Base-by-base conservation (phyloP, 2,329 filamentous ascomycete genomes). In the Pseudocercospora ulei region DNA sequence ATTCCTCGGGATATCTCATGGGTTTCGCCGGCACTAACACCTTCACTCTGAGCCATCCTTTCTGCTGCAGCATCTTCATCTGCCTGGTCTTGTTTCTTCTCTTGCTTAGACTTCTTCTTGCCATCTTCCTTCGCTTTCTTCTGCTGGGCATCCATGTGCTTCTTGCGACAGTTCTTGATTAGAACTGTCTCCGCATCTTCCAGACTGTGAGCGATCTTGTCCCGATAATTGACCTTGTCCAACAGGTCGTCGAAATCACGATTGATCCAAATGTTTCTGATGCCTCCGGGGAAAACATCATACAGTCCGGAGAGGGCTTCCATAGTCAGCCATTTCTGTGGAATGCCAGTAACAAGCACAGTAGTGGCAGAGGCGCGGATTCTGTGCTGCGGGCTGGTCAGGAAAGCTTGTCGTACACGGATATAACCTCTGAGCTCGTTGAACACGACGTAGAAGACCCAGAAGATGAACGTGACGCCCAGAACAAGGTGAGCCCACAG, bases 261-360 rank as follows among this genome's bases (percentile, higher is more conserved):
- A 43, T 95, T 98, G 53, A 98, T 78, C 87, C 88, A 98, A 30
- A 98, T 82, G 51, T 96, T 96, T 43, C 84, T 76, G 56, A 98
- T 80, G 18, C 90, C 90, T 12, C 90, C 90, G 0, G 90, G 90
- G 52, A 95, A 96, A 1, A 96, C 87, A 58, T 98, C 90, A 55
- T 92, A 98, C 0, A 98, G 69, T 0, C 80, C 81, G 41, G 77
- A 73, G 3, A 98, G 70, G 0, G 84, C 83, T 28, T 93, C 78
- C 33, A 84, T 74, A 2, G 75, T 85, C 5, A 93, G 75, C 90
- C 90, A 98, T 56, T 92, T 93, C 25, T 73, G 68, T 1, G 90
- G 90, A 35, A 98, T 94, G 7, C 80, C 81, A 48, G 80, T 90
- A 36, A 98, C 86, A 4, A 98, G 71, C 30, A 98, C 88, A 0